Conservation (phyloP, 2,329 filamentous ascomycete species). For the Neophaeococcomyces aloes region DNA sequence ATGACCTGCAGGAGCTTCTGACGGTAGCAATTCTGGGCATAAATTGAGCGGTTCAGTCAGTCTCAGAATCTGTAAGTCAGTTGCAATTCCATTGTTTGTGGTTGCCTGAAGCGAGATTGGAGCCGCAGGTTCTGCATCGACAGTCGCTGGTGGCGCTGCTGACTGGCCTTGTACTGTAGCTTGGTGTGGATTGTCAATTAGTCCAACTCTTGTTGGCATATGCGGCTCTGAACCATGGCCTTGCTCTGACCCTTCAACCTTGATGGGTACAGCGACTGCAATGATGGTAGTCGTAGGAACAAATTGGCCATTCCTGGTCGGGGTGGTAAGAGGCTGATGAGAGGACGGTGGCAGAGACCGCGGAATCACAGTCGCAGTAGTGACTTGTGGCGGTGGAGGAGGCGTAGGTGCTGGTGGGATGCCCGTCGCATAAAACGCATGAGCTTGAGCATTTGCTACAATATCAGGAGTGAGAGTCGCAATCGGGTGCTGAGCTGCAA, state of each 20-base stretch:
- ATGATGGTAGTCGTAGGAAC: too few species aligned
- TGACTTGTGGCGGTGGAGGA: neutral
- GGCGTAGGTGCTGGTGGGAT: neutral
- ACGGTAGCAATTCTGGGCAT: constrained; percentile 1
- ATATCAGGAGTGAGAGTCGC: neutral
- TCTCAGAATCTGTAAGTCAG: neutral
- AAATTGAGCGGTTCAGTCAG: neutral
- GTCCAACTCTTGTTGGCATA: too few species aligned
- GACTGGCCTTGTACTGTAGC: too few species aligned
- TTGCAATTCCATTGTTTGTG: neutral
- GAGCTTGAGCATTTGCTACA: neutral
- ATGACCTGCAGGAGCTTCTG: constrained; percentile 1
- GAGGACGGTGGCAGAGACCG: neutral
- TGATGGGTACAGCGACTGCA: too few species aligned
- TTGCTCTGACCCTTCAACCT: too few species aligned
- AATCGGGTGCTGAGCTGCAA: constrained; percentile 1
- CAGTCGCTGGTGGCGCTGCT: too few species aligned
- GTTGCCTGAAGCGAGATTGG: neutral
- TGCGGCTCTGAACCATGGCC: too few species aligned
- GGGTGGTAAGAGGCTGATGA: neutral
- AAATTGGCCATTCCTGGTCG: too few species aligned
- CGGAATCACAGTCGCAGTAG: neutral
- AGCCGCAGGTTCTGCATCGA: neutral
- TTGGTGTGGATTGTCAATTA: too few species aligned
- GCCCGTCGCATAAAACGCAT: neutral